Conservation (phyloP, 2,329 filamentous ascomycete genomes). For the Ophiostoma montium region DNA sequence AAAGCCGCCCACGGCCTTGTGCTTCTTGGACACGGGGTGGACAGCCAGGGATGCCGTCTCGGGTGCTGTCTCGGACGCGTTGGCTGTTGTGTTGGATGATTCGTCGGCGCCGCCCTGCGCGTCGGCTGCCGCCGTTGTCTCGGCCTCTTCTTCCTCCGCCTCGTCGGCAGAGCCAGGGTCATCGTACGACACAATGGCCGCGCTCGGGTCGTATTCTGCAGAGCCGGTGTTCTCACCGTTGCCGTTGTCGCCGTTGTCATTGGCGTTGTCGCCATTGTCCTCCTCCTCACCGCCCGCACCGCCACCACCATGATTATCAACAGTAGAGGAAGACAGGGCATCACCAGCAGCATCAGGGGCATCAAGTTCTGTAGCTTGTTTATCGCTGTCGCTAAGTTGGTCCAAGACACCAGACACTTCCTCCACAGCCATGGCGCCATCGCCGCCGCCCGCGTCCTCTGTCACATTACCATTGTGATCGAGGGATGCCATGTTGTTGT, state of each 20-base stretch:
- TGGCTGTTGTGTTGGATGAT: too few species aligned
- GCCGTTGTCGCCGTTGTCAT: not conserved
- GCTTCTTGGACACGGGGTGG: conserved; percentile 36
- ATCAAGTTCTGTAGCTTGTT: conserved; percentile 35
- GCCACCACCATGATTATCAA: conserved; percentile 25
- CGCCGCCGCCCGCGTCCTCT: conserved; percentile 23
- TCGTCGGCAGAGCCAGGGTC: not conserved
- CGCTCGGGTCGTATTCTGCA: not conserved
- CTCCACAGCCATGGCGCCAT: conserved; percentile 40
- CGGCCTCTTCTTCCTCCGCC: not conserved
- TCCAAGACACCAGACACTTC: conserved; percentile 29
- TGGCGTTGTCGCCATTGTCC: not conserved
- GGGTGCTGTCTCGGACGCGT: too few species aligned
- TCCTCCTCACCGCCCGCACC: conserved; percentile 33
- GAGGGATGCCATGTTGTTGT: conserved; percentile 17
- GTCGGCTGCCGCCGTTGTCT: conserved; percentile 9
- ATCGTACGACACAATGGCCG: not conserved
- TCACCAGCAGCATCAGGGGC: conserved; percentile 35
- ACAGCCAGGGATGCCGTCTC: not conserved
- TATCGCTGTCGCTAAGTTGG: conserved; percentile 40
- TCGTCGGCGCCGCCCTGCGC: too few species aligned
- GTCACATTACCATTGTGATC: conserved; percentile 11
- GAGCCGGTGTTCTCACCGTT: not conserved
- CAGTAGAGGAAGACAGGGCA: conserved; percentile 19
- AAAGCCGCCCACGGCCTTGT: conserved; percentile 45